phyloP scores from a whole-genome alignment of 768 basidiomycete species.

The Amanita polypyramis region DNA sequence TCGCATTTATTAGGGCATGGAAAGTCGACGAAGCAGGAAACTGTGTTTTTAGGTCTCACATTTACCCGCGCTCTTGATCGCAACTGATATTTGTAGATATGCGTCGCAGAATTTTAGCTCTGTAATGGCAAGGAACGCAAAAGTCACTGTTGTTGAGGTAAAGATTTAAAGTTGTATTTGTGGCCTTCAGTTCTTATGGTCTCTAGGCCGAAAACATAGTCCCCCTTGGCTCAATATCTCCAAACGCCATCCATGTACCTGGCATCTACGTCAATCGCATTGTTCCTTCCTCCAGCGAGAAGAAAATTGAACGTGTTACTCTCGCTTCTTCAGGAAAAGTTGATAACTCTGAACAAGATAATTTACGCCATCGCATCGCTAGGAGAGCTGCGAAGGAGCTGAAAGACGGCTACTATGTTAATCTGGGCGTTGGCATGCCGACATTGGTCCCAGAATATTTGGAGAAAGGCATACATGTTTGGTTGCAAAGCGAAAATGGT shows the following conservation, averaged over 20 bases:
- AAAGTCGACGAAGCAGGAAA: constrained; percentile 90
- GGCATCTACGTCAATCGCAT: constrained; percentile 87
- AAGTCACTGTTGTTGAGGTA: constrained; percentile 84
- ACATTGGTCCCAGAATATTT: constrained; percentile 79
- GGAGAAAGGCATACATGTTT: constrained; percentile 65
- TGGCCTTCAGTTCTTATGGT: neutral
- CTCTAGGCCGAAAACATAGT: constrained; percentile 81
- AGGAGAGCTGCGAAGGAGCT: constrained; percentile 84
- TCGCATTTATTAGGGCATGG: constrained; percentile 85
- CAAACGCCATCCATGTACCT: constrained; percentile 73
- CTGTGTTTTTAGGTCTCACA: constrained; percentile 68
- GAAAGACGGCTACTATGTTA: constrained; percentile 80
- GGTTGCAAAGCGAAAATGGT: constrained; percentile 88
- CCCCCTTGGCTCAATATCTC: constrained; percentile 69
- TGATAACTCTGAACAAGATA: constrained; percentile 27
- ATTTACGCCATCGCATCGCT: constrained; percentile 67
- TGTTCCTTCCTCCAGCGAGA: constrained; percentile 65
- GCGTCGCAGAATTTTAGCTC: constrained; percentile 81
- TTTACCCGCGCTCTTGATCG: neutral
- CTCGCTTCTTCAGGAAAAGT: constrained; percentile 41
- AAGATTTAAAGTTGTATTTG: constrained; percentile 4
- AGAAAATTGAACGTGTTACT: constrained; percentile 68
- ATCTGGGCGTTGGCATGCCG: constrained; percentile 87
- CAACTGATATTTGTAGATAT: constrained; percentile 38
- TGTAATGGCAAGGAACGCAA: constrained; percentile 85